Evolutionary conservation across 306 rosid genomes (phyloP).

Genomic region (Abrus pulchellus): DNA sequence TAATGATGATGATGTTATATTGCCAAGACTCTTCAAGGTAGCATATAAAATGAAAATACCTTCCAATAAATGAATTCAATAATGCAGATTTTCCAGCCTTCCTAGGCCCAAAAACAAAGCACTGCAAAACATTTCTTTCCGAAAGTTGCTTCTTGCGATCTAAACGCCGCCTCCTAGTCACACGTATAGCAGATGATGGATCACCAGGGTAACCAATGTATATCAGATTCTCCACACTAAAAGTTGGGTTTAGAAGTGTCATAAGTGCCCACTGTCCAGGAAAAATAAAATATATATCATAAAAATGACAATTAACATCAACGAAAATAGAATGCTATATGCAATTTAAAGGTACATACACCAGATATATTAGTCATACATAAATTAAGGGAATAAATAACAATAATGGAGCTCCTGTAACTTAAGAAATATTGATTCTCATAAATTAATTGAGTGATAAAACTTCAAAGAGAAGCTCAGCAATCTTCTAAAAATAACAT

Average conservation of each 20-base stretch:
- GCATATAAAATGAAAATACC: slow-evolving; percentile 56
- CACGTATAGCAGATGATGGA: slow-evolving; percentile 75
- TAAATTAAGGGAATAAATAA: slow-evolving; percentile 10
- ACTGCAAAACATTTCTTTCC: slow-evolving; percentile 87
- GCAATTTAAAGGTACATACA: slow-evolving; percentile 15
- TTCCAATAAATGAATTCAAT: slow-evolving; percentile 84
- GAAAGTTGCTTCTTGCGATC: slow-evolving; percentile 92
- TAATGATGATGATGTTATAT: neutral
- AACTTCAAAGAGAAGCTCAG: neutral
- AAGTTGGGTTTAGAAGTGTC: slow-evolving; percentile 87
- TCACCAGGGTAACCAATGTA: slow-evolving; percentile 89
- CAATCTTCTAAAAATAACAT: slow-evolving; percentile 25
- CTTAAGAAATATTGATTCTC: neutral
- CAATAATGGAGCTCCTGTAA: slow-evolving; percentile 8
- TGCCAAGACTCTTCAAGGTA: slow-evolving; percentile 21
- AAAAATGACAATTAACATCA: neutral
- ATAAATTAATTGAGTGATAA: slow-evolving; percentile 36
- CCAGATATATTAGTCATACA: neutral
- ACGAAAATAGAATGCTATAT: slow-evolving; percentile 25
- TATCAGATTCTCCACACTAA: slow-evolving; percentile 86
- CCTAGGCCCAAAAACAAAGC: slow-evolving; percentile 96
- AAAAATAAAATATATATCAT: slow-evolving; percentile 36
- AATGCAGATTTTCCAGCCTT: slow-evolving; percentile 92
- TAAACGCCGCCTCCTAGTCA: slow-evolving; percentile 81
- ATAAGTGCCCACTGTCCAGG: slow-evolving; percentile 91